Percentiles rank a stretch among this genome's conserved stretches.
These are phyloP conservation scores for Phytophthora meadii DNA, from an alignment of 352 stramenopile species.

Conservation along the genomic window DNA sequence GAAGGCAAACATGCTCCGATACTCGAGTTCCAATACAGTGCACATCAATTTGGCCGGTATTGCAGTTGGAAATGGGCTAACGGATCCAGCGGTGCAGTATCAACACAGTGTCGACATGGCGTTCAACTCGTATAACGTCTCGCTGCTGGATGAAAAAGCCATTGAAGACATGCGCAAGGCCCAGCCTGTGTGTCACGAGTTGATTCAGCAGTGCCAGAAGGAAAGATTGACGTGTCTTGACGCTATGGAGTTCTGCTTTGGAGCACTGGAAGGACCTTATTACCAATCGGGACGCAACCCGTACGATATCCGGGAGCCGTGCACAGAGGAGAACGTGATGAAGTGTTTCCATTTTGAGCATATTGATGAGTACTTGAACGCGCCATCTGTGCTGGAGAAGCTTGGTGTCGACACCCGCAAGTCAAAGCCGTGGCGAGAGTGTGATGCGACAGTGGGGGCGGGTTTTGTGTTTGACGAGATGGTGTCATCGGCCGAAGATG, in stretches of 20 bases:
- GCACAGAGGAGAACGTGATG: conserved; percentile 57
- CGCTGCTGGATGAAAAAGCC: conserved; percentile 49
- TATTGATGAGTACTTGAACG: conserved; percentile 81
- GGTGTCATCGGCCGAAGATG: conserved; percentile 91
- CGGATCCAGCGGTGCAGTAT: conserved; percentile 71
- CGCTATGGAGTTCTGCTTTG: conserved; percentile 66
- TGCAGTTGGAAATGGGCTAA: conserved; percentile 79
- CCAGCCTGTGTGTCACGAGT: conserved; percentile 61
- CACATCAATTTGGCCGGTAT: conserved; percentile 65
- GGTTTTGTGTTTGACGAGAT: conserved; percentile 94
- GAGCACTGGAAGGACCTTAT: conserved; percentile 59
- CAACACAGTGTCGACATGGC: conserved; percentile 74
- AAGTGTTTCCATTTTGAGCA: conserved; percentile 76
- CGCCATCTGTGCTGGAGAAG: conserved; percentile 34
- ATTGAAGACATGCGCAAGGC: conserved; percentile 60
- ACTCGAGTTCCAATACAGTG: conserved; percentile 24
- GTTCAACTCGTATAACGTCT: conserved; percentile 77
- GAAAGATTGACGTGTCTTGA: conserved; percentile 50
- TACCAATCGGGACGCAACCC: conserved; percentile 60
- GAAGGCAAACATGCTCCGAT: conserved; percentile 44
- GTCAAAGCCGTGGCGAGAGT: conserved; percentile 88
- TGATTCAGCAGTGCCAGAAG: conserved; percentile 61
- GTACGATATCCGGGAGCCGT: conserved; percentile 78
- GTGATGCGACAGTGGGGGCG: conserved; percentile 93
- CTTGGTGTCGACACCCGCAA: conserved; percentile 55